Percentiles rank a stretch among this genome's conserved stretches.
These are phyloP conservation scores for Suhomyces kunorum DNA, from an alignment of 1,139 yeast genomes.

Conservation along the genomic window DNA sequence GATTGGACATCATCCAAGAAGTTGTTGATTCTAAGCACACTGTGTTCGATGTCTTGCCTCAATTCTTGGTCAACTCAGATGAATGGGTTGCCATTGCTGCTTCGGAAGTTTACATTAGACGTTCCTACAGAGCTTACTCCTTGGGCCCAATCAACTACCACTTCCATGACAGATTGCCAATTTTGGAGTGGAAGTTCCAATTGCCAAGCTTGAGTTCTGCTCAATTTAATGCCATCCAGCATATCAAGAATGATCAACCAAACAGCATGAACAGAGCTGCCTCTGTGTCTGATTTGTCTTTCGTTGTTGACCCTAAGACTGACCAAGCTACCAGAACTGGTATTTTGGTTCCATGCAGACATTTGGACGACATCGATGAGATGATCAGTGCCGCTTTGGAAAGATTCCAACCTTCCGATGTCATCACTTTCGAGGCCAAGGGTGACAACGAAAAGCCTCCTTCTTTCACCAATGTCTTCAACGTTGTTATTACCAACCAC, in stretches of 20 bases:
- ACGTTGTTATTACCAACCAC: slow-evolving; percentile 70
- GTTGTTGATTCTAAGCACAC: slow-evolving; percentile 95
- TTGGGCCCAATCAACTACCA: slow-evolving; percentile 73
- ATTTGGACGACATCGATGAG: slow-evolving; percentile 88
- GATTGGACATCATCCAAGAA: slow-evolving; percentile 76
- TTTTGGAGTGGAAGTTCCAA: slow-evolving; percentile 88
- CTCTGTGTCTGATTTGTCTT: slow-evolving; percentile 89
- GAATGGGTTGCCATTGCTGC: slow-evolving; percentile 94
- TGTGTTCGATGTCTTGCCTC: slow-evolving; percentile 92
- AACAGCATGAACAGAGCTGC: slow-evolving; percentile 74
- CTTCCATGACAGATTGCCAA: slow-evolving; percentile 61
- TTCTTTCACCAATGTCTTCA: slow-evolving; percentile 73
- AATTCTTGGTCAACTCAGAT: slow-evolving; percentile 80
- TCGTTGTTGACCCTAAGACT: slow-evolving; percentile 67
- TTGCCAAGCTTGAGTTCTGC: slow-evolving; percentile 72
- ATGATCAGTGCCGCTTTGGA: slow-evolving; percentile 76
- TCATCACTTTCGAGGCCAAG: slow-evolving; percentile 40
- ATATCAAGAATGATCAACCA: slow-evolving; percentile 38
- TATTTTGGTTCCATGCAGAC: slow-evolving; percentile 78
- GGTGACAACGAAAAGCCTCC: slow-evolving; percentile 28
- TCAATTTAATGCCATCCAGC: slow-evolving; percentile 66
- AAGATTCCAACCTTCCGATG: slow-evolving; percentile 54
- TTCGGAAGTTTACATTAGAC: slow-evolving; percentile 91
- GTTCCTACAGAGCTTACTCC: slow-evolving; percentile 96
- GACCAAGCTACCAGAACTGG: slow-evolving; percentile 73